Percentiles rank a stretch among this genome's conserved stretches.
phyloP scores from a whole-genome alignment of 176 grass and related monocot genomes.

The Microstegium vimineum region DNA sequence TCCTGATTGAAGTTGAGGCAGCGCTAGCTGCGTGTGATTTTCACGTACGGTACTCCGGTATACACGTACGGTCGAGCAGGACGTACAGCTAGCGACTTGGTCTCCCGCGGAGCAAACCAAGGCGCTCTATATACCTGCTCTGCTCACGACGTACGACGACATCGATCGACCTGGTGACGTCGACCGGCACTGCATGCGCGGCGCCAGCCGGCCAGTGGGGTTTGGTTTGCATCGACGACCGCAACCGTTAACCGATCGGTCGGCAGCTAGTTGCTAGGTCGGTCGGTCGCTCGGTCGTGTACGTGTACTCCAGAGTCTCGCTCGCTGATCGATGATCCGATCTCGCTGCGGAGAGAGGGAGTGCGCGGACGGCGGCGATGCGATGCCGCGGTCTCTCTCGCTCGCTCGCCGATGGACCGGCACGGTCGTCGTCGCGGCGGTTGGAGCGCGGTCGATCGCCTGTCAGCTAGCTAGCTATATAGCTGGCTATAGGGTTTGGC shows the following conservation, averaged over 20 bases:
- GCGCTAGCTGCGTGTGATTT: too few species aligned
- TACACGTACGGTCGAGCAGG: background rate
- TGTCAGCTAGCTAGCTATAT: too few species aligned
- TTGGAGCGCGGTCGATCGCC: conserved; percentile 1
- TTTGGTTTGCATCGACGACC: background rate
- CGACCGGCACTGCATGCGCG: background rate
- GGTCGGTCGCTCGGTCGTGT: background rate
- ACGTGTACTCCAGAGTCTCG: too few species aligned
- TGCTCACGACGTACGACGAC: background rate
- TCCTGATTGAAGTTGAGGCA: too few species aligned
- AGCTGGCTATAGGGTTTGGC: too few species aligned
- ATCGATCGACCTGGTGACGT: background rate
- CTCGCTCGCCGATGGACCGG: too few species aligned
- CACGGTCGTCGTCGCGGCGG: background rate
- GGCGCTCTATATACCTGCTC: background rate
- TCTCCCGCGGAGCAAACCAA: background rate
- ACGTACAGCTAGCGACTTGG: background rate
- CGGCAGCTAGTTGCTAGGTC: background rate
- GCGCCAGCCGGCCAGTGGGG: too few species aligned
- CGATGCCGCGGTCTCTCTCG: background rate
- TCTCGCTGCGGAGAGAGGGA: background rate
- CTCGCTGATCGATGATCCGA: too few species aligned
- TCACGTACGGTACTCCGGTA: too few species aligned
- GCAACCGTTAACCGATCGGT: background rate
- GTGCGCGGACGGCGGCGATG: background rate